Percentiles rank a stretch among this genome's conserved stretches.
phyloP scores from a whole-genome alignment of 1,284 basidiomycete species.

The Clitocybe nebularis region DNA sequence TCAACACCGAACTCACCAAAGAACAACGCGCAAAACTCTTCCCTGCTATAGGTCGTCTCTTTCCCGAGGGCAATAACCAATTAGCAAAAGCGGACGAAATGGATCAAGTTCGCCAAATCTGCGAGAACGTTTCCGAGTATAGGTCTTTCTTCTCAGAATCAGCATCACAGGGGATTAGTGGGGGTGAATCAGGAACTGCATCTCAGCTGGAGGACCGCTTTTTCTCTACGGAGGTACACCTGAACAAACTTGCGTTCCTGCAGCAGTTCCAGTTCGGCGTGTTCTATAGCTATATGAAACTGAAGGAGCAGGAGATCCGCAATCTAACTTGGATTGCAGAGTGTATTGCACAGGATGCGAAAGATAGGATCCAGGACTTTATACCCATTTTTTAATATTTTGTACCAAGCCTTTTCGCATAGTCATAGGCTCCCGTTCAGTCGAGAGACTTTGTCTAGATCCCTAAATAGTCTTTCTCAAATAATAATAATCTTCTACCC shows the following conservation, averaged over 20 bases:
- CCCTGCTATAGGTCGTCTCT: conserved; percentile 90
- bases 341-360: conserved; percentile 93
- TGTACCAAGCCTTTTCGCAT: conserved; percentile 3
- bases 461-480: too few relatives aligned
- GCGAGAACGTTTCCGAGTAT: conserved; percentile 90
- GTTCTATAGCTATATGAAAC: conserved; percentile 92
- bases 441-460: too few relatives aligned
- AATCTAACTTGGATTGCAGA: conserved; percentile 98
- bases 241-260: conserved; percentile 92
- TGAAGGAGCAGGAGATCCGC: conserved; percentile 99
- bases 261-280: conserved; percentile 94
- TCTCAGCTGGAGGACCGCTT: conserved; percentile 90
- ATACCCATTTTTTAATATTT: conserved; percentile 75
- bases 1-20: conserved; percentile 92
- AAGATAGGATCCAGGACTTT: conserved; percentile 90
- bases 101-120: conserved; percentile 87
- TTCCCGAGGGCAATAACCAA: conserved; percentile 93
- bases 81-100: conserved; percentile 94
- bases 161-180: conserved; percentile 28
- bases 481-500: neutral
- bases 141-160: conserved; percentile 82
- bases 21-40: conserved; percentile 96
- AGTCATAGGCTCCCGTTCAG: neutral
- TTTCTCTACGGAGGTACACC: conserved; percentile 90
- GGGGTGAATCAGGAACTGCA: conserved; percentile 48